phyloP scores from a whole-genome alignment of 2,329 filamentous ascomycete genomes.

The Fusarium chuoi region DNA sequence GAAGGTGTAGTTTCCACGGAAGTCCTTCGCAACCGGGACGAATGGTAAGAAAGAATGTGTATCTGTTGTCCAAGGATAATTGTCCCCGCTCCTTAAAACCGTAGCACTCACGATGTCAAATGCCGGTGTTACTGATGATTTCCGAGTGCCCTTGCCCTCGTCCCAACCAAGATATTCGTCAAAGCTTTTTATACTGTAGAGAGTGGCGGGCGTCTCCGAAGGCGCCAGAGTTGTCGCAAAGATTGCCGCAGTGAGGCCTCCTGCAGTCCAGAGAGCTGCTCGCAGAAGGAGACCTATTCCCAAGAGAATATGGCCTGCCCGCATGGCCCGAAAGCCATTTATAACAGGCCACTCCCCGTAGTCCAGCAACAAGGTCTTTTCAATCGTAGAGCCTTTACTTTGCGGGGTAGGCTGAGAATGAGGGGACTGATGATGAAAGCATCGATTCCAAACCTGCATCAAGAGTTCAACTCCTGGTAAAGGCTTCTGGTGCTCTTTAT shows the following conservation, averaged over 20 bases:
- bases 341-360: background rate
- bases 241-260: background rate
- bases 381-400: background rate
- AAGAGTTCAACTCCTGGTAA: background rate
- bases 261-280: background rate
- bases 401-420: background rate
- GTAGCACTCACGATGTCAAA: background rate
- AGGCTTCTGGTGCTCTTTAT: background rate
- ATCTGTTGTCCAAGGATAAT: background rate
- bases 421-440: accelerated
- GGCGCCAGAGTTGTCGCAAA: background rate
- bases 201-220: background rate
- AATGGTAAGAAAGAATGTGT: background rate
- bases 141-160: background rate
- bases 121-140: background rate
- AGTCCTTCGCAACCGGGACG: accelerated
- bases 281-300: background rate
- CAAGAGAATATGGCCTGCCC: background rate
- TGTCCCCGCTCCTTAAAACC: accelerated
- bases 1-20: background rate
- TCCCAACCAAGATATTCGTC: background rate
- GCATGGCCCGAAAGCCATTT: background rate
- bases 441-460: accelerated
- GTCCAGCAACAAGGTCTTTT: background rate
- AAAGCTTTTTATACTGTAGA: background rate